Percentiles rank a stretch among this genome's conserved stretches.
Conservation (phyloP, 306 rosid species). For the Trichosanthes truncata region DNA sequence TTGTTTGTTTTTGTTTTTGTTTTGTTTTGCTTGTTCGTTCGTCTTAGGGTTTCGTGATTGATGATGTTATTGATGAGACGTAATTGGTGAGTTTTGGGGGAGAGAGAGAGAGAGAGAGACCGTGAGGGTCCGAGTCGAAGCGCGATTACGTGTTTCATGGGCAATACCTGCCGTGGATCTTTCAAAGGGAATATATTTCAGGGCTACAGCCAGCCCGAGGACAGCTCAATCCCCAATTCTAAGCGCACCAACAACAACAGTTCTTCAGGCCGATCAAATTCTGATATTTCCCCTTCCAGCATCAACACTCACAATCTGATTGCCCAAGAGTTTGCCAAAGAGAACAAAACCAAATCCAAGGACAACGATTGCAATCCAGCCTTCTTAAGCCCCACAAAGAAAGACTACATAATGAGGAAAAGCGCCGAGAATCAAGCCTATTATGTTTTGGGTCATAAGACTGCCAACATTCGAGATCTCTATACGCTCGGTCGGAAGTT, state of each 20-base stretch:
- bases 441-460: slow-evolving; percentile 62
- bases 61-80: slow-evolving; percentile 19
- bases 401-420: slow-evolving; percentile 43
- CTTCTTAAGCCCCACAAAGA: slow-evolving; percentile 21
- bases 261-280: slow-evolving; percentile 40
- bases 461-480: slow-evolving; percentile 61
- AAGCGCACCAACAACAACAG: slow-evolving; percentile 36
- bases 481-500: slow-evolving; percentile 56
- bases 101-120: slow-evolving; percentile 17
- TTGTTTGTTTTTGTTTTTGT: neutral
- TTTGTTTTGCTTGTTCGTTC: neutral
- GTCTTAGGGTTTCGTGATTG: neutral
- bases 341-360: slow-evolving; percentile 10
- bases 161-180: slow-evolving; percentile 92
- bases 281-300: slow-evolving; percentile 36
- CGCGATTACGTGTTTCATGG: slow-evolving; percentile 41
- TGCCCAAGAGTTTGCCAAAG: slow-evolving; percentile 31
- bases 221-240: slow-evolving; percentile 20
- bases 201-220: slow-evolving; percentile 53
- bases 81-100: slow-evolving; percentile 18
- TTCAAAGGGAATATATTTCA: slow-evolving; percentile 49
- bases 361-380: slow-evolving; percentile 8
- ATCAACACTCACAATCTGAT: slow-evolving; percentile 28
- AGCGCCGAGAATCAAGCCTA: slow-evolving; percentile 44
- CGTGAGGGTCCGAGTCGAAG: neutral